Evolutionary conservation across 1,284 basidiomycete species (phyloP).

Genomic region (Apiotrichum domesticum): DNA sequence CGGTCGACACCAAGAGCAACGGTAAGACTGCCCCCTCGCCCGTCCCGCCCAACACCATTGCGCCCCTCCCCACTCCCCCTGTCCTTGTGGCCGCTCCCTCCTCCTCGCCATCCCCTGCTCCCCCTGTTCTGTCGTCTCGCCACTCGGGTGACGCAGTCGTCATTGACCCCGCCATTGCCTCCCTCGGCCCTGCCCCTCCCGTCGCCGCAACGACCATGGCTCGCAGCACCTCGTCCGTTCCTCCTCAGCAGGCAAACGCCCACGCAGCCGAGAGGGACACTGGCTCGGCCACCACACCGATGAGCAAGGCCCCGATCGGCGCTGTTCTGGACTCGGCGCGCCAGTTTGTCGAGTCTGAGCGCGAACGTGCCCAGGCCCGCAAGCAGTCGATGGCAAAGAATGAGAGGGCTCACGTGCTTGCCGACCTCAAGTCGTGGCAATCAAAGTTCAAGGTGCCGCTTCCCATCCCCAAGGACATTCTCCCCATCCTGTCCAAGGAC

Average conservation of each 20-base stretch:
- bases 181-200: constrained; percentile 10
- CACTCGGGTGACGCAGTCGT: constrained; percentile 21
- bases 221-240: constrained; percentile 18
- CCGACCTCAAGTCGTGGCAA: constrained; percentile 87
- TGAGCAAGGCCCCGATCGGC: constrained; percentile 14
- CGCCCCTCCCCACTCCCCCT: constrained; percentile 23
- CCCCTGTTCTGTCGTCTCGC: constrained; percentile 6
- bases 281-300: constrained; percentile 5
- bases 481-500: constrained; percentile 85
- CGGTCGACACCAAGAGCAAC: constrained; percentile 20
- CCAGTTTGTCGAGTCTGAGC: constrained; percentile 82
- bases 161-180: constrained; percentile 18
- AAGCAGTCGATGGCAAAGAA: constrained; percentile 82
- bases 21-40: constrained; percentile 2
- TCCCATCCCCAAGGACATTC: constrained; percentile 87
- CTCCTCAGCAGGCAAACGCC: constrained; percentile 3
- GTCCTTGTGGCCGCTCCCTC: background rate
- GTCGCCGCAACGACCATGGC: constrained; percentile 7
- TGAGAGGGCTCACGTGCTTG: constrained; percentile 58
- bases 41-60: constrained; percentile 13
- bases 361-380: constrained; percentile 80
- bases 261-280: constrained; percentile 13
- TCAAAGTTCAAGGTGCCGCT: constrained; percentile 92
- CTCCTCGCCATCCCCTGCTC: constrained; percentile 2
- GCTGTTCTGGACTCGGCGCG: constrained; percentile 57